Evolutionary conservation across 495 filamentous ascomycete species (phyloP).

Genomic region (Tetracladium setigerum): DNA sequence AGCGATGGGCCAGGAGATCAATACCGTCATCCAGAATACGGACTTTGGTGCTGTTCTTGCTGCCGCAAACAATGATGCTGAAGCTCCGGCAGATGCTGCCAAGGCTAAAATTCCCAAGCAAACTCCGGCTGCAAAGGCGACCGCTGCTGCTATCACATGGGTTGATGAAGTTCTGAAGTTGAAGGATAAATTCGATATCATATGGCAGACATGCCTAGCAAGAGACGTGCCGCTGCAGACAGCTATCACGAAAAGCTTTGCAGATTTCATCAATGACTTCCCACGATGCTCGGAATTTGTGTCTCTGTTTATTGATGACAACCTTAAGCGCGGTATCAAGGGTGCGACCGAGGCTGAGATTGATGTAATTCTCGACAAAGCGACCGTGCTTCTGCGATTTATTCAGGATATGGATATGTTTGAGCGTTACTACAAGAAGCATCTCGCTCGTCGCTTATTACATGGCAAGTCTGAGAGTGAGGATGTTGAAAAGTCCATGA

Average conservation of each 20-base stretch:
- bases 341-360: conserved; percentile 87
- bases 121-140: conserved; percentile 46
- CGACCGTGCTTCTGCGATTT: conserved; percentile 78
- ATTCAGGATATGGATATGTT: conserved; percentile 92
- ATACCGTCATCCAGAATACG: conserved; percentile 45
- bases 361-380: conserved; percentile 83
- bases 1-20: conserved; percentile 75
- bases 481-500: conserved; percentile 92
- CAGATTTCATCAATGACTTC: conserved; percentile 87
- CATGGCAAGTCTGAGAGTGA: conserved; percentile 81
- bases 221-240: conserved; percentile 73
- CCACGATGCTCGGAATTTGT: conserved; percentile 79
- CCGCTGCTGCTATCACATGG: conserved; percentile 84
- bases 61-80: conserved; percentile 12
- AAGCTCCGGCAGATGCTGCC: conserved; percentile 27
- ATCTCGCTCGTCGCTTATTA: conserved; percentile 77
- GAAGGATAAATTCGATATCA: conserved; percentile 81
- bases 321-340: conserved; percentile 87
- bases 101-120: conserved; percentile 41
- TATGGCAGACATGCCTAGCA: conserved; percentile 63
- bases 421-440: conserved; percentile 97
- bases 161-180: conserved; percentile 81
- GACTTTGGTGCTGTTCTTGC: conserved; percentile 16
- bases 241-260: conserved; percentile 74
- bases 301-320: conserved; percentile 95